Evolutionary conservation across 495 filamentous ascomycete genomes (phyloP).

Genomic region (Hypomontagnella submonticulosa): DNA sequence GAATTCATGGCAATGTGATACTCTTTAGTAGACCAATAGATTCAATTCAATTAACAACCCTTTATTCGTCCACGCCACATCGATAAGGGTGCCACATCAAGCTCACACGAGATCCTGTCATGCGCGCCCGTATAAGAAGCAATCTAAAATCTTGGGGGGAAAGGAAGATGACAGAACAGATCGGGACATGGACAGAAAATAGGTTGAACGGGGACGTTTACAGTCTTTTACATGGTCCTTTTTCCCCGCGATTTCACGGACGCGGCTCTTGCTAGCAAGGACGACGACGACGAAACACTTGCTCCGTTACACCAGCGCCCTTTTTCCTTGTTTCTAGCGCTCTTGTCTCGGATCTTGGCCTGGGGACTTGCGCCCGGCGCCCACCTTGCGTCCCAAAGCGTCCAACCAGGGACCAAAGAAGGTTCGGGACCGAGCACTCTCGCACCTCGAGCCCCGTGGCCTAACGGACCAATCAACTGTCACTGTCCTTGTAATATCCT

Average conservation of each 20-base stretch:
- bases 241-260: not conserved
- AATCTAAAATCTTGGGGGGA: not conserved
- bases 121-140: not conserved
- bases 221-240: slow-evolving; percentile 18
- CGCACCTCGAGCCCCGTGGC: no score
- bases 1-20: slow-evolving; percentile 6
- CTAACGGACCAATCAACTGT: not conserved
- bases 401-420: not conserved
- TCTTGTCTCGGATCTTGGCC: slow-evolving; percentile 21
- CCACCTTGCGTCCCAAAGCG: no score
- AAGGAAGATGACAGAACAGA: not conserved
- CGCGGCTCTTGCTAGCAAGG: not conserved
- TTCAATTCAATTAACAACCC: slow-evolving; percentile 3
- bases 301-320: not conserved
- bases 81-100: slow-evolving; percentile 14
- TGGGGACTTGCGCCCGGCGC: slow-evolving; percentile 7
- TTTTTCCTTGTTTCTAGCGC: not conserved
- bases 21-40: not conserved
- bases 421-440: slow-evolving; percentile 11
- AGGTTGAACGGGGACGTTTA: not conserved
- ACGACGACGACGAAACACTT: not conserved
- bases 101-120: slow-evolving; percentile 4
- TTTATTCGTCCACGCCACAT: not conserved
- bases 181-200: not conserved
- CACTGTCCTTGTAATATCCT: no score